Evolutionary conservation across 257 asterid species (phyloP).

Genomic region (Jacaranda copaia): DNA sequence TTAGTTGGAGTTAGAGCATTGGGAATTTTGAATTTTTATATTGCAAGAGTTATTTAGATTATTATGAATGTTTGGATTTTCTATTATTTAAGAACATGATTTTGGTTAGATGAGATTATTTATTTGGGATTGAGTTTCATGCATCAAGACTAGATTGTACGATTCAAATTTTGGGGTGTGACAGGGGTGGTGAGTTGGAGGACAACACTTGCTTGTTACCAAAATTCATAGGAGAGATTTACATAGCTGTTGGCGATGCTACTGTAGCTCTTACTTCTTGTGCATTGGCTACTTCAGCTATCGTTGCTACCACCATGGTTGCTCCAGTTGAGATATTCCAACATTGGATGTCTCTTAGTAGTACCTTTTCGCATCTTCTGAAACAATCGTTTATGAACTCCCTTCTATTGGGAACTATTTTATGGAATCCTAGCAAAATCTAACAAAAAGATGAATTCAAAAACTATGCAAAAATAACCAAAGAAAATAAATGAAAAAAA

Average conservation of each 20-base stretch:
- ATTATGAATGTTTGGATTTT: too few relatives aligned
- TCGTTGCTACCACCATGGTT: slow-evolving; percentile 31
- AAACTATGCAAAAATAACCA: background rate
- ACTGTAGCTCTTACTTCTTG: background rate
- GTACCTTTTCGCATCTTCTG: slow-evolving; percentile 50
- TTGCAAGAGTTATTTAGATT: too few relatives aligned
- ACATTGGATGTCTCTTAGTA: slow-evolving; percentile 57
- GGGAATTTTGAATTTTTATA: too few relatives aligned
- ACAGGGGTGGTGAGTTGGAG: slow-evolving; percentile 60
- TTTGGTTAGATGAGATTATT: too few relatives aligned
- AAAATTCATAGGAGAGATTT: slow-evolving; percentile 51
- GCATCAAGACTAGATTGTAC: too few relatives aligned
- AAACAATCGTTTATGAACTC: slow-evolving; percentile 65
- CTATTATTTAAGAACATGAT: too few relatives aligned
- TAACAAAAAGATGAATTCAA: background rate
- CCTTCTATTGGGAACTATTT: slow-evolving; percentile 73
- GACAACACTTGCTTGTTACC: slow-evolving; percentile 64
- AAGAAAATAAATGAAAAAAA: background rate
- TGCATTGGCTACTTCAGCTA: background rate
- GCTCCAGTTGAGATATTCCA: slow-evolving; percentile 47
- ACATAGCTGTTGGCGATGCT: background rate
- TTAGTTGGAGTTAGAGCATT: too few relatives aligned
- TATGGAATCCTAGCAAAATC: slow-evolving; percentile 58
- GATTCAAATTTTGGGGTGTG: too few relatives aligned
- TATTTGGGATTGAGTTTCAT: too few relatives aligned